These are phyloP conservation scores for Suhomyces maxii DNA, from an alignment of 1,139 yeast species.

Conservation along the genomic window DNA sequence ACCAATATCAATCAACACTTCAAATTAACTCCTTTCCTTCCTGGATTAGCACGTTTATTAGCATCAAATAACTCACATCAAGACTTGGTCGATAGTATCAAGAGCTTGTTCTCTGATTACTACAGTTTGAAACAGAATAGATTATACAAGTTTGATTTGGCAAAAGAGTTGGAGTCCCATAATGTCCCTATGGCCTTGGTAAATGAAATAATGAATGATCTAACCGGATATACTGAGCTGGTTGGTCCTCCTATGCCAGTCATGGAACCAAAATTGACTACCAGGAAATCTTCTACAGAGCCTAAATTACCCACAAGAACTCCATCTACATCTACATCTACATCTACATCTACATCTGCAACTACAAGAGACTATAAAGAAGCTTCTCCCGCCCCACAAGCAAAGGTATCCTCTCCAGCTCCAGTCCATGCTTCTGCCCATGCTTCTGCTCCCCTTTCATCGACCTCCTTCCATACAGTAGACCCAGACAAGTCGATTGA, in stretches of 20 bases:
- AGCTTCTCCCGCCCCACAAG: no score
- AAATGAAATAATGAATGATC: slow-evolving; percentile 28
- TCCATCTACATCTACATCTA: background rate
- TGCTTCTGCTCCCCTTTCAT: background rate
- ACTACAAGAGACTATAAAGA: background rate
- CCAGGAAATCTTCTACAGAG: background rate
- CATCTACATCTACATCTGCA: background rate
- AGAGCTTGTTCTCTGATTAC: slow-evolving; percentile 26
- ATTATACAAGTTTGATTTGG: slow-evolving; percentile 45
- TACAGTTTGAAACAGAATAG: slow-evolving; percentile 30
- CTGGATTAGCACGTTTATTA: slow-evolving; percentile 23
- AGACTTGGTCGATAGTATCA: slow-evolving; percentile 17
- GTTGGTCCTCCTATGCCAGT: background rate
- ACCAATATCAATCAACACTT: slow-evolving; percentile 33
- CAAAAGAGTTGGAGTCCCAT: slow-evolving; percentile 45
- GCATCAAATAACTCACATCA: background rate
- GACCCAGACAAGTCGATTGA: background rate
- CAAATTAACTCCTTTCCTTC: slow-evolving; percentile 30
- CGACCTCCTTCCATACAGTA: background rate
- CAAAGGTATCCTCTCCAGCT: background rate
- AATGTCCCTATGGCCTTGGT: slow-evolving; percentile 32
- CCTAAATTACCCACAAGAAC: background rate
- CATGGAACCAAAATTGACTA: background rate
- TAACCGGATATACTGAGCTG: slow-evolving; percentile 19
- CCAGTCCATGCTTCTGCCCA: background rate